phyloP scores from a whole-genome alignment of 345 rosid species.

The Melaleuca alternifolia region DNA sequence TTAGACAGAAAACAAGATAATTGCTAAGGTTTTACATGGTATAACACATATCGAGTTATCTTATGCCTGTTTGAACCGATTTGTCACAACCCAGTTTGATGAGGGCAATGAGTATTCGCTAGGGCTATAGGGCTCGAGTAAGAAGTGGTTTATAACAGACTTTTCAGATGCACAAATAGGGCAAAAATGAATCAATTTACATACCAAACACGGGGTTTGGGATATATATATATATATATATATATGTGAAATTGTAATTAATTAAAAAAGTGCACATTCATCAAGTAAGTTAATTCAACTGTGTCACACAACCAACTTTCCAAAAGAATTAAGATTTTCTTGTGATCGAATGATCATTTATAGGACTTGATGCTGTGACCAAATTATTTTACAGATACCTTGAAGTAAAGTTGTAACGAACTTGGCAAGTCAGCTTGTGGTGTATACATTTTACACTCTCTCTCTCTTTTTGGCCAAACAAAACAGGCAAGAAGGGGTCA shows the following conservation, averaged over 20 bases:
- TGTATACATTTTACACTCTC: not conserved
- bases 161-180: not conserved
- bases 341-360: not conserved
- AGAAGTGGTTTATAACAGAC: no score
- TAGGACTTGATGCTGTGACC: not conserved
- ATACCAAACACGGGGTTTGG: rapidly evolving
- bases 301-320: not conserved
- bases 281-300: not conserved
- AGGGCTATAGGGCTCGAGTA: not conserved
- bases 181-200: not conserved
- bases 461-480: not conserved
- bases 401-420: not conserved
- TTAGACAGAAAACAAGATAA: not conserved
- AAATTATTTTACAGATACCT: not conserved
- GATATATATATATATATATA: no score
- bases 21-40: not conserved
- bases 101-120: not conserved
- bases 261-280: no score
- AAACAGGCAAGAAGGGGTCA: not conserved
- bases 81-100: not conserved
- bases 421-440: not conserved
- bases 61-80: not conserved
- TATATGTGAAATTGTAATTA: no score
- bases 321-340: not conserved
- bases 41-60: not conserved